Conservation (phyloP, 192 early-diverging fungal species). For the Coemansia brasiliensis region DNA sequence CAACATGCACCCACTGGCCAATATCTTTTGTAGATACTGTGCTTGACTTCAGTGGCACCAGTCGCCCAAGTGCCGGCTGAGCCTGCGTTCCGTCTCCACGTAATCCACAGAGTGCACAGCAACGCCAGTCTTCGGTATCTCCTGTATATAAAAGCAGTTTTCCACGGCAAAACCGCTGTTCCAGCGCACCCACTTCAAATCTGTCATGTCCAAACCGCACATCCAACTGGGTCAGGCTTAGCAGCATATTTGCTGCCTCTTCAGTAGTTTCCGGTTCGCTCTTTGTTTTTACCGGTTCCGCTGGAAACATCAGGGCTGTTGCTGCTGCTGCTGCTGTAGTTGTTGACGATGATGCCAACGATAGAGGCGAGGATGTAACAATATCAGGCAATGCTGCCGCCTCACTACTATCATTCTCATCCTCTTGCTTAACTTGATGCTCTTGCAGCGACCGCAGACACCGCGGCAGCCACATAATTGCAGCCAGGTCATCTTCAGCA, state of each 20-base stretch:
- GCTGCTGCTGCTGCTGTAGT: not conserved
- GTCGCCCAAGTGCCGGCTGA: conserved; percentile 11
- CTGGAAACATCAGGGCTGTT: not conserved
- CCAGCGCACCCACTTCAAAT: conserved; percentile 23
- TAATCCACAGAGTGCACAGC: conserved; percentile 35
- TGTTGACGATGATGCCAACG: not conserved
- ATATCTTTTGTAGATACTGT: not conserved
- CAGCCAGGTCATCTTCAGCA: conserved; percentile 1
- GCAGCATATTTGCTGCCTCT: conserved; percentile 42
- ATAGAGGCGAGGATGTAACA: not conserved
- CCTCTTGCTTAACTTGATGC: not conserved
- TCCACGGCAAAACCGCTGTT: conserved; percentile 22
- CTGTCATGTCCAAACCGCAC: conserved; percentile 42
- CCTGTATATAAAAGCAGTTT: not conserved
- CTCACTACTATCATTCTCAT: not conserved
- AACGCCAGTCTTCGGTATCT: conserved; percentile 15
- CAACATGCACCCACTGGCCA: conserved; percentile 39
- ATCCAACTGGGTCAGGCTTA: conserved; percentile 48
- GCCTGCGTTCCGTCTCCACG: conserved; percentile 28
- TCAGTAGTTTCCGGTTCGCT: conserved; percentile 5
- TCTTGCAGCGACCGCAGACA: conserved; percentile 7
- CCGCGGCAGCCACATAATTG: conserved; percentile 5
- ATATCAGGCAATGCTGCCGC: no score
- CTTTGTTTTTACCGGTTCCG: not conserved
- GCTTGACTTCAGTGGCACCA: conserved; percentile 21